These are phyloP conservation scores for Yarrowia porcina DNA, from an alignment of 805 yeast genomes.

Conservation along the genomic window DNA sequence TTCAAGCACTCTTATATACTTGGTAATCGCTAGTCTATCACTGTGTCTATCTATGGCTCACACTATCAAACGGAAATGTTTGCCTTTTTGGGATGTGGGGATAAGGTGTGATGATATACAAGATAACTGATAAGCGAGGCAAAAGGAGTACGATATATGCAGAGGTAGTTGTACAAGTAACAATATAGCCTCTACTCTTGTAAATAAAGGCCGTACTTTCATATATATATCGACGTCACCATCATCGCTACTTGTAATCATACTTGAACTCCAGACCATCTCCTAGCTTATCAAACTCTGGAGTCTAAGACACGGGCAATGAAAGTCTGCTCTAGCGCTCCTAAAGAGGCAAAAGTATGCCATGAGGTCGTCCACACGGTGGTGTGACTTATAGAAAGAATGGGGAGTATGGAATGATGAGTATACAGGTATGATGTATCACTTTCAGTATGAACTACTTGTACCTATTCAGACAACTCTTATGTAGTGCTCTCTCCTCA, in stretches of 20 bases:
- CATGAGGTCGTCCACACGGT: not conserved
- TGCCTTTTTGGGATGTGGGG: constrained; percentile 24
- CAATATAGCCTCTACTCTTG: too few species aligned
- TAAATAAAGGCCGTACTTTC: too few species aligned
- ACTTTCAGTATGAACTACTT: too few species aligned
- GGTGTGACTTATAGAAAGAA: not conserved
- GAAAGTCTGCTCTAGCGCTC: not conserved
- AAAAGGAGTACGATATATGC: too few species aligned
- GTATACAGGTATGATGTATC: too few species aligned
- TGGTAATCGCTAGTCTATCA: not conserved
- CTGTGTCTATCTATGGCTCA: not conserved
- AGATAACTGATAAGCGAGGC: not conserved
- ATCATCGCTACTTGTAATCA: too few species aligned
- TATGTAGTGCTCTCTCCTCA: too few species aligned
- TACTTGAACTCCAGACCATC: too few species aligned
- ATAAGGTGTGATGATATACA: constrained; percentile 7
- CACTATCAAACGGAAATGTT: constrained; percentile 20
- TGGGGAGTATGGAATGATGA: too few species aligned
- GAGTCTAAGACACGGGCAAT: constrained; percentile 6
- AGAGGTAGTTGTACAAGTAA: too few species aligned
- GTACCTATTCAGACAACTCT: too few species aligned
- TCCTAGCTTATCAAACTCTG: constrained; percentile 13
- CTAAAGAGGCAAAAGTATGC: constrained; percentile 7
- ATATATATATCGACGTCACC: too few species aligned
- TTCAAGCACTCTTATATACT: not conserved